Percentiles rank a stretch among this genome's conserved stretches.
Conservation (phyloP, 2,329 filamentous ascomycete genomes). For the Alternaria atra region DNA sequence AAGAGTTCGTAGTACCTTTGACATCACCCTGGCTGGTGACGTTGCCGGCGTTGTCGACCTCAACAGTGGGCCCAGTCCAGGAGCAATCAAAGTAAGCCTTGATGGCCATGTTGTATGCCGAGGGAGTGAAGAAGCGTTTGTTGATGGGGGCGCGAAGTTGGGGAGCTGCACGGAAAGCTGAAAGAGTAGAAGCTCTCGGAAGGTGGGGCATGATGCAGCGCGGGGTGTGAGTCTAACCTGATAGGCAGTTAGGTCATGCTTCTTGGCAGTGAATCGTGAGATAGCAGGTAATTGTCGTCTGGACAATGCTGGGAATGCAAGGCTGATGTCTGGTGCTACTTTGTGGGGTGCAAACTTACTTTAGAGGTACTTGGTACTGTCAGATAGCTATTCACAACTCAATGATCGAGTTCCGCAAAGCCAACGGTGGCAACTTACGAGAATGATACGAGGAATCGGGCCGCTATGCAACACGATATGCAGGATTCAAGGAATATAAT, state of each 20-base stretch:
- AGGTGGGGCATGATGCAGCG: conserved; percentile 42
- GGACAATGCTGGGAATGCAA: conserved; percentile 1
- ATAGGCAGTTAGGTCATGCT: conserved; percentile 25
- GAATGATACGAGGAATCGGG: conserved; percentile 39
- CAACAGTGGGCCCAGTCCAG: conserved; percentile 76
- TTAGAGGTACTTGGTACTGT: background rate
- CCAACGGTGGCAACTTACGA: conserved; percentile 16
- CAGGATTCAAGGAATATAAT: conserved; percentile 34
- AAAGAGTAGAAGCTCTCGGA: conserved; percentile 42
- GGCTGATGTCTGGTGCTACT: conserved; percentile 12
- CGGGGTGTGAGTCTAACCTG: conserved; percentile 33
- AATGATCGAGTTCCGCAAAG: conserved; percentile 2
- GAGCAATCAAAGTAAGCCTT: conserved; percentile 77
- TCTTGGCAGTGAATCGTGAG: conserved; percentile 27
- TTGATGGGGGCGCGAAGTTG: conserved; percentile 50
- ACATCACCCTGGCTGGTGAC: conserved; percentile 55
- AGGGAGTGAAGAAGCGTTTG: conserved; percentile 67
- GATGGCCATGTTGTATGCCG: conserved; percentile 77
- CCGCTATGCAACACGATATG: conserved; percentile 41
- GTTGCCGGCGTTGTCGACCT: conserved; percentile 67
- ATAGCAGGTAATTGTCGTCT: conserved; percentile 12
- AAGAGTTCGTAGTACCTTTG: conserved; percentile 61
- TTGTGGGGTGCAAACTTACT: conserved; percentile 9
- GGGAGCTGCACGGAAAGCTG: conserved; percentile 44
- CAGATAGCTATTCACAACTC: conserved; percentile 18